Evolutionary conservation across 2,329 filamentous ascomycete species (phyloP).

Genomic region (Penicillium sp.): DNA sequence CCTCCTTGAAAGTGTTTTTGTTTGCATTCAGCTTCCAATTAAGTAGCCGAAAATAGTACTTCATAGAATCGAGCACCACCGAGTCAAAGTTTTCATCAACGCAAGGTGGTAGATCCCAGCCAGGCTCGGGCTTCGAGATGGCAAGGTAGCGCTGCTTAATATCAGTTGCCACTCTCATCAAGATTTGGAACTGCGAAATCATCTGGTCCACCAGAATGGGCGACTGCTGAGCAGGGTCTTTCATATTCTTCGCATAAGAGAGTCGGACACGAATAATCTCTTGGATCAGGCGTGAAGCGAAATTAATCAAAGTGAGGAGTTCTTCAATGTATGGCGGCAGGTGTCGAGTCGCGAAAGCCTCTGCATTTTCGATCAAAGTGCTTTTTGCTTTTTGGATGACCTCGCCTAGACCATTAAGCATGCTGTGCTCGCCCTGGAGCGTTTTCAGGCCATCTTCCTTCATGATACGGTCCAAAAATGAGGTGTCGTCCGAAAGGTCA

Average conservation of each 20-base stretch:
- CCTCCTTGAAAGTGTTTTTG: constrained; percentile 99
- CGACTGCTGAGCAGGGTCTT: constrained; percentile 86
- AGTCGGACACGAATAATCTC: constrained; percentile 92
- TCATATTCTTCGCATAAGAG: constrained; percentile 89
- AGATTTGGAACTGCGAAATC: constrained; percentile 91
- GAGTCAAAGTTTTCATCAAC: constrained; percentile 95
- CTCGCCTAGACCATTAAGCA: constrained; percentile 73
- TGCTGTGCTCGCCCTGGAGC: constrained; percentile 73
- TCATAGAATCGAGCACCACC: constrained; percentile 84
- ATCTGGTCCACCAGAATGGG: constrained; percentile 95
- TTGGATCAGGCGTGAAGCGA: constrained; percentile 89
- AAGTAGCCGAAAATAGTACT: constrained; percentile 97
- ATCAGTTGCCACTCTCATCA: constrained; percentile 82
- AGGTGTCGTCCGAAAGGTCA: constrained; percentile 79
- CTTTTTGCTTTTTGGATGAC: constrained; percentile 92
- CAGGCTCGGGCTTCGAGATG: constrained; percentile 78
- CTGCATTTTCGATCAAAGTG: constrained; percentile 80
- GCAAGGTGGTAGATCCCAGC: constrained; percentile 92
- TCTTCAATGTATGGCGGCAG: constrained; percentile 96
- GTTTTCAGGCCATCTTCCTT: constrained; percentile 94
- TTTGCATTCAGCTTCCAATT: constrained; percentile 97
- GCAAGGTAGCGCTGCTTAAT: constrained; percentile 85
- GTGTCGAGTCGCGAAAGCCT: constrained; percentile 79
- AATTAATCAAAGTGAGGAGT: constrained; percentile 90
- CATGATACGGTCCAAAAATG: constrained; percentile 87